phyloP scores from a whole-genome alignment of 2,329 filamentous ascomycete species.

The Cercospora sesami region DNA sequence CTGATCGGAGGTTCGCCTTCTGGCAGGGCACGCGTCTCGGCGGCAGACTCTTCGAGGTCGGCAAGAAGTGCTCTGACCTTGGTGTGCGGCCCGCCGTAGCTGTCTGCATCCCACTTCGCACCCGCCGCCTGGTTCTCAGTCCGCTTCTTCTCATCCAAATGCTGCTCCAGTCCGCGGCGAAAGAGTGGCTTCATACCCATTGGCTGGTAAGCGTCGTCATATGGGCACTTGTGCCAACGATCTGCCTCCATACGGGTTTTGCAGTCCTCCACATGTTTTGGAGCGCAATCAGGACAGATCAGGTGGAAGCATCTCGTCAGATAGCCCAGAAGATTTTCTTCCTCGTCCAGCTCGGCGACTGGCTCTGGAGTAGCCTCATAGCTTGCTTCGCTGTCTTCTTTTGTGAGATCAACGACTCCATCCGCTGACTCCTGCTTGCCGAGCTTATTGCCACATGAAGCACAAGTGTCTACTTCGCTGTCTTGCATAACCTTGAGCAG shows the following conservation, averaged over 20 bases:
- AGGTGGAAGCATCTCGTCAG: conserved; percentile 89
- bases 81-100: conserved; percentile 83
- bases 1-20: conserved; percentile 69
- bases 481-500: conserved; percentile 83
- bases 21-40: conserved; percentile 61
- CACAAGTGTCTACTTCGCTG: conserved; percentile 73
- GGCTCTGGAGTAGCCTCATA: conserved; percentile 46
- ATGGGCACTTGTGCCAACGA: conserved; percentile 61
- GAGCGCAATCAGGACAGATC: conserved; percentile 73
- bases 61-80: conserved; percentile 82
- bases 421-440: conserved; percentile 55
- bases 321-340: conserved; percentile 63
- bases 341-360: conserved; percentile 59
- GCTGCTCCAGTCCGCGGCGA: conserved; percentile 52
- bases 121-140: conserved; percentile 40
- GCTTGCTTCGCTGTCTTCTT: conserved; percentile 55
- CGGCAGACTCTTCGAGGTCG: conserved; percentile 67
- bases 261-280: conserved; percentile 52
- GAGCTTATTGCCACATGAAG: conserved; percentile 65
- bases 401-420: conserved; percentile 32
- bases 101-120: conserved; percentile 60
- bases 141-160: conserved; percentile 56
- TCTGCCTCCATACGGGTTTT: conserved; percentile 40
- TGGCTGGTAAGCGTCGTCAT: conserved; percentile 66
- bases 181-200: conserved; percentile 69